A percentile compares a stretch with the other conserved stretches of the same genome.
Evolutionary conservation across 306 rosid genomes (phyloP).

Genomic region (Glycine soja): DNA sequence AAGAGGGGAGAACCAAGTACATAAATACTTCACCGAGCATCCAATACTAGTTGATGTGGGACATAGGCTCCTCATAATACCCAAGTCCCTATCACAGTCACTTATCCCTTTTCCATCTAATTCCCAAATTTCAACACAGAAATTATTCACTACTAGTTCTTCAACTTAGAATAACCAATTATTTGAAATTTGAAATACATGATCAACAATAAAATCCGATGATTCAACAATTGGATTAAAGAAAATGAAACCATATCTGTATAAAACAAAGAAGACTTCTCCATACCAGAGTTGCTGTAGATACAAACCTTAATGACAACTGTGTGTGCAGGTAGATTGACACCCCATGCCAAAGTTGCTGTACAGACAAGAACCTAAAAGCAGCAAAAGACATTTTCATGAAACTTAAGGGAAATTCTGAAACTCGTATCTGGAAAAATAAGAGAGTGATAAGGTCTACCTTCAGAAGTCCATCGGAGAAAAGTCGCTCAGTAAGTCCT

Average conservation of each 20-base stretch:
- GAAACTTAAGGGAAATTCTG: slow-evolving; percentile 17
- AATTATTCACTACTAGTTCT: slow-evolving; percentile 20
- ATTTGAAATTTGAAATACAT: slow-evolving; percentile 8
- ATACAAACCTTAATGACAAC: slow-evolving; percentile 92
- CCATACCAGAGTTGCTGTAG: background rate
- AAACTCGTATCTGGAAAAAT: slow-evolving; percentile 28
- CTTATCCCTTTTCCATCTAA: background rate
- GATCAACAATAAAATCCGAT: background rate
- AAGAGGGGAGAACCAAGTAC: no score
- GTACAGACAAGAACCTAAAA: slow-evolving; percentile 96
- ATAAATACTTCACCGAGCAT: no score
- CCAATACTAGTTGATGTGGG: no score
- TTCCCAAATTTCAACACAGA: background rate
- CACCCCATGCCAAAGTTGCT: slow-evolving; percentile 99
- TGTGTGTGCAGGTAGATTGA: slow-evolving; percentile 97
- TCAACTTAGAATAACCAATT: background rate
- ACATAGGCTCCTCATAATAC: no score
- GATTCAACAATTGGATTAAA: slow-evolving; percentile 29
- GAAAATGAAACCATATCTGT: slow-evolving; percentile 20
- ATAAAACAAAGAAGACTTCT: slow-evolving; percentile 2
- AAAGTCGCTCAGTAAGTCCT: slow-evolving; percentile 93
- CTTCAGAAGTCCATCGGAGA: slow-evolving; percentile 91
- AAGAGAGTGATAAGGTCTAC: slow-evolving; percentile 49
- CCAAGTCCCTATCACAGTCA: background rate
- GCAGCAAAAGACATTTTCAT: slow-evolving; percentile 40